A percentile compares a stretch with the other conserved stretches of the same genome.
phyloP scores from a whole-genome alignment of 345 rosid species.

The Laguncularia racemosa region DNA sequence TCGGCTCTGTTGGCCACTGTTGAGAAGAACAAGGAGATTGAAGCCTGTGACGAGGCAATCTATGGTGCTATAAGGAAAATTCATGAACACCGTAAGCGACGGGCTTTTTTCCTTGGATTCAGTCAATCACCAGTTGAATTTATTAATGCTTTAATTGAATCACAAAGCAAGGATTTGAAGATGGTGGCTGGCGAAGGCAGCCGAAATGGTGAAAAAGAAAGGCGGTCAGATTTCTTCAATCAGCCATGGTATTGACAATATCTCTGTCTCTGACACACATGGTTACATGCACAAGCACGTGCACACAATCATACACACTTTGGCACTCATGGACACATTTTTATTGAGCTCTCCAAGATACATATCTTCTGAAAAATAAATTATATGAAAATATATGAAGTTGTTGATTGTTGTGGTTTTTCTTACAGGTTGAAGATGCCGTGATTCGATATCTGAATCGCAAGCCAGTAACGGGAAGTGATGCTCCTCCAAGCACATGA shows the following conservation, averaged over 20 bases:
- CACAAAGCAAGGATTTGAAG: conserved; percentile 90
- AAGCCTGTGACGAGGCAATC: conserved; percentile 90
- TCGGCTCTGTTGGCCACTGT: conserved; percentile 78
- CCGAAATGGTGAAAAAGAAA: conserved; percentile 83
- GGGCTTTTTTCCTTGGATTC: conserved; percentile 94
- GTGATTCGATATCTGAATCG: conserved; percentile 91
- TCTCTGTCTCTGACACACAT: neutral
- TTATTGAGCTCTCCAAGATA: too few species aligned
- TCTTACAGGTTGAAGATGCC: conserved; percentile 86
- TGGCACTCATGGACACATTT: too few species aligned
- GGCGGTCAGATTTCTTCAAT: conserved; percentile 79
- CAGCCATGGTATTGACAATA: conserved; percentile 78
- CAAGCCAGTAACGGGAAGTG: conserved; percentile 78
- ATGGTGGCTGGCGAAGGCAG: conserved; percentile 82
- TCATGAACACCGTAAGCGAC: conserved; percentile 84
- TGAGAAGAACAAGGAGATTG: conserved; percentile 96
- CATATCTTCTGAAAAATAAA: too few species aligned
- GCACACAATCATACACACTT: too few species aligned
- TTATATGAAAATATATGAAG: too few species aligned
- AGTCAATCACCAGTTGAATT: conserved; percentile 97
- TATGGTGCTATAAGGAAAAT: conserved; percentile 85
- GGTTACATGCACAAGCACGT: too few species aligned
- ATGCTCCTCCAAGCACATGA: conserved; percentile 81
- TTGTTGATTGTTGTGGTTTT: too few species aligned
- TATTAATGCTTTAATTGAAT: conserved; percentile 82